These are phyloP conservation scores for Vicia villosa DNA, from an alignment of 306 rosid species.

Conservation along the genomic window DNA sequence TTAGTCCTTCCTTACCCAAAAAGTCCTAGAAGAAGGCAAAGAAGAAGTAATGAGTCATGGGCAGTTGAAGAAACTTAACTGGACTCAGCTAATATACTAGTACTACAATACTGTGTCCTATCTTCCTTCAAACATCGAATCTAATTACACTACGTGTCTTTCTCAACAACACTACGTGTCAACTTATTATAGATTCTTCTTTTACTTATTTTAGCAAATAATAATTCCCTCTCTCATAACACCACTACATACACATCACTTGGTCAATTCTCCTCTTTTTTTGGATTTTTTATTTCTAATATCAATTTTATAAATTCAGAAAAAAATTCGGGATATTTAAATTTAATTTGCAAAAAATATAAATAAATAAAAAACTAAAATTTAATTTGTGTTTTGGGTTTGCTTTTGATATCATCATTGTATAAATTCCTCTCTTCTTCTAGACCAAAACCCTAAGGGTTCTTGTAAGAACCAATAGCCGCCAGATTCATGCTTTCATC, in stretches of 20 bases:
- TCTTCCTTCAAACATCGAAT: conserved; percentile 35
- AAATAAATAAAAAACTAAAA: background rate
- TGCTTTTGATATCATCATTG: conserved; percentile 34
- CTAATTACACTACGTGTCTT: conserved; percentile 41
- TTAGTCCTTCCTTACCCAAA: background rate
- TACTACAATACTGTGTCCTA: background rate
- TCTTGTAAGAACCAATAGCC: conserved; percentile 71
- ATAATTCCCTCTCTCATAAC: conserved; percentile 2
- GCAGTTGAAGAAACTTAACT: conserved; percentile 37
- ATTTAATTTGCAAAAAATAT: background rate
- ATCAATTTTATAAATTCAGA: background rate
- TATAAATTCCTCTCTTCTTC: conserved; percentile 62
- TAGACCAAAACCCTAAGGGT: conserved; percentile 84
- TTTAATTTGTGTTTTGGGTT: background rate
- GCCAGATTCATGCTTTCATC: conserved; percentile 58
- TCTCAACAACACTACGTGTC: conserved; percentile 36
- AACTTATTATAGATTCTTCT: conserved; percentile 1
- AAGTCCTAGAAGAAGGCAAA: background rate
- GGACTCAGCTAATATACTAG: background rate
- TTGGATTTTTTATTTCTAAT: conserved; percentile 31
- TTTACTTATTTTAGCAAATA: conserved; percentile 22
- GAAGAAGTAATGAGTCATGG: background rate
- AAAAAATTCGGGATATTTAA: too few relatives aligned
- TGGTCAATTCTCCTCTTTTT: conserved; percentile 61
- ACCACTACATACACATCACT: conserved; percentile 44